Evolutionary conservation across 345 rosid species (phyloP), one percentile per base, ranked within the genome.

Genomic region (Populus alba): DNA sequence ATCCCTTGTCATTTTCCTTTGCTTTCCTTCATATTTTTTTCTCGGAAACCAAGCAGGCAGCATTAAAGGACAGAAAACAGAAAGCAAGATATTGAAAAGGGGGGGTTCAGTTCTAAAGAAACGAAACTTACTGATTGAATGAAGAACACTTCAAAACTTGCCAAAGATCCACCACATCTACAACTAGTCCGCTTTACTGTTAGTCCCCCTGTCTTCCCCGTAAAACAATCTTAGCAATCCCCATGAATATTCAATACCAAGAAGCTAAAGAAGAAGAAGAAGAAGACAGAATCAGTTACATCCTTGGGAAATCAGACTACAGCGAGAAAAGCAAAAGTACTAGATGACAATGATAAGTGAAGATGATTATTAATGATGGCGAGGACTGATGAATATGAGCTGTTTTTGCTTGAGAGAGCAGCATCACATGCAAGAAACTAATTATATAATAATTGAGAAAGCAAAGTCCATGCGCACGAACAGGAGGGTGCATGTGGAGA

Each of bases 381-480:
- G 12, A 55, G 22, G 61, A 55, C 20, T 22, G 77, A 72, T 45
- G 78, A 62, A 55, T 12, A 75, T 83, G 90, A 85, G 87, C 85
- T 84, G 89, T 78, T 68, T 61, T 86, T 87, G 83, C 89, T 86
- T 85, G 71, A 67, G 79, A 77, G 31, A 61, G 78, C 91, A 82
- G 37, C 70, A 39, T 84, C 89, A 83, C 89, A 87, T 83, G 87
- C 85, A 73, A 59, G 33, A 61, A 66, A 71, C 55, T 31, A 75
- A 3, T 47, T 66, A 29, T 66, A 78, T 66, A 73, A 82, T 86
- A 66, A 73, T 76, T 68, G 16, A 70, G 8, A 76, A 59, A 31
- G 75, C 59, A 39, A 70, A 57, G 55, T 7, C 59, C 53, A 70
- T 70, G 49, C 61, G 86, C 80, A 77, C 12, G 83, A 87, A 68